Percentiles rank a stretch among this genome's conserved stretches.
phyloP scores from a whole-genome alignment of 208 protist species.

The Acanthamoeba healyi region DNA sequence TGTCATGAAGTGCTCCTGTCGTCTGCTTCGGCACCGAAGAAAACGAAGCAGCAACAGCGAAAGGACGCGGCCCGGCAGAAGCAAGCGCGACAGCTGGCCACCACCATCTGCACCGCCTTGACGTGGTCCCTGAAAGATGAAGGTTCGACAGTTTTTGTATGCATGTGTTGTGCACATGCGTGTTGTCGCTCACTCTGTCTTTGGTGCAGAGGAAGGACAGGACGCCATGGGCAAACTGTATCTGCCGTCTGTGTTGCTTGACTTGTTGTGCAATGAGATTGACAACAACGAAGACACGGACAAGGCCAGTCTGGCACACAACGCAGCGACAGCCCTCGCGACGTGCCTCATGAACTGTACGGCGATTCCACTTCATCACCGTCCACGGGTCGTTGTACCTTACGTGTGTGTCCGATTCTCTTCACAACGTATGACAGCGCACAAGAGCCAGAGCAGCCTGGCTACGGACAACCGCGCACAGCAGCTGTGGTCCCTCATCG shows the following conservation, averaged over 20 bases:
- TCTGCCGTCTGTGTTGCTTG: not conserved
- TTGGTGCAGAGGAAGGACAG: not conserved
- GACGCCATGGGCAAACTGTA: not conserved
- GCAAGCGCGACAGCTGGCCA: not conserved
- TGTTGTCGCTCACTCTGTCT: not conserved
- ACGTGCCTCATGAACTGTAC: slow-evolving; percentile 27
- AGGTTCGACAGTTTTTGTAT: not conserved
- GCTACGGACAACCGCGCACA: not conserved
- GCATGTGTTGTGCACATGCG: not conserved
- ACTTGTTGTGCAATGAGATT: not conserved
- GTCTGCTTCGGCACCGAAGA: not conserved
- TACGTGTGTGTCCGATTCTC: not conserved
- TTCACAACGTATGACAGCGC: not conserved
- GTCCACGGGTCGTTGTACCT: not conserved
- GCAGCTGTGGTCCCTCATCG: not conserved
- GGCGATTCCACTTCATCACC: not conserved
- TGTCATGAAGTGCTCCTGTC: not conserved
- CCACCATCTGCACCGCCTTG: not conserved
- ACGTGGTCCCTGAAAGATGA: slow-evolving; percentile 1
- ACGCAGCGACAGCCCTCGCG: not conserved
- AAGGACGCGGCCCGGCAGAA: not conserved
- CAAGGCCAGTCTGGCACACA: not conserved
- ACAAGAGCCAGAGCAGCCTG: not conserved
- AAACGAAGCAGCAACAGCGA: not conserved
- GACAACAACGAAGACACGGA: not conserved